A percentile compares a stretch with the other conserved stretches of the same genome.
These are phyloP conservation scores for Ananas comosus DNA, from an alignment of 176 grass and related monocot species.

Conservation along the genomic window DNA sequence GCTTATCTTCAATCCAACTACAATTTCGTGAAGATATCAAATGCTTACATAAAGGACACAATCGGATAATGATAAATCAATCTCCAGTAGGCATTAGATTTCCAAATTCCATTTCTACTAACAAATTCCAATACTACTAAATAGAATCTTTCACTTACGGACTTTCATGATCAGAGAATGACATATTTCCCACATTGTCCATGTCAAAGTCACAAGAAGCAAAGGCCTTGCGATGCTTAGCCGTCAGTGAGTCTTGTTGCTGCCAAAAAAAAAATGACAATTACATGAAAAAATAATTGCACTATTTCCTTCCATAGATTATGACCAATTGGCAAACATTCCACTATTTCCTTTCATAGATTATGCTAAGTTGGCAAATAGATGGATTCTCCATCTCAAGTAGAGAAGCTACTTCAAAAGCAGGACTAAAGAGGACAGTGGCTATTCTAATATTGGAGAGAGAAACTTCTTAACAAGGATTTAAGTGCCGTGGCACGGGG, in stretches of 20 bases:
- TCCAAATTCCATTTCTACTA: not conserved
- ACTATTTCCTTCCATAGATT: not conserved
- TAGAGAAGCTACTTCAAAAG: no score
- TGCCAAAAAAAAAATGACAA: conserved; percentile 22
- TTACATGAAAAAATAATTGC: not conserved
- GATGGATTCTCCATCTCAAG: no score
- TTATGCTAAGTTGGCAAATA: not conserved
- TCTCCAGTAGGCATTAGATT: not conserved
- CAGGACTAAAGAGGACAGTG: no score
- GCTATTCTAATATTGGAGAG: not conserved
- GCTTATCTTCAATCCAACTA: no score
- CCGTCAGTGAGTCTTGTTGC: conserved; percentile 70
- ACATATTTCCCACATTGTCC: conserved; percentile 41
- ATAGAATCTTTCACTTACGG: conserved; percentile 37
- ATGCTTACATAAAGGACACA: conserved; percentile 5
- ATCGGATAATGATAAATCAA: not conserved
- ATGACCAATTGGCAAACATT: not conserved
- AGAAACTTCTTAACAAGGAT: not conserved
- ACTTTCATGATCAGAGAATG: conserved; percentile 58
- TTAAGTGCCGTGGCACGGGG: no score
- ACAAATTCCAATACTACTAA: not conserved
- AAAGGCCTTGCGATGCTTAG: conserved; percentile 52
- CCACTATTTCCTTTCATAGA: not conserved
- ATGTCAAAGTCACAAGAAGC: conserved; percentile 59
- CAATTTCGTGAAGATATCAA: not conserved